Conservation (phyloP, 768 basidiomycete species). For the Ramaria sp. region DNA sequence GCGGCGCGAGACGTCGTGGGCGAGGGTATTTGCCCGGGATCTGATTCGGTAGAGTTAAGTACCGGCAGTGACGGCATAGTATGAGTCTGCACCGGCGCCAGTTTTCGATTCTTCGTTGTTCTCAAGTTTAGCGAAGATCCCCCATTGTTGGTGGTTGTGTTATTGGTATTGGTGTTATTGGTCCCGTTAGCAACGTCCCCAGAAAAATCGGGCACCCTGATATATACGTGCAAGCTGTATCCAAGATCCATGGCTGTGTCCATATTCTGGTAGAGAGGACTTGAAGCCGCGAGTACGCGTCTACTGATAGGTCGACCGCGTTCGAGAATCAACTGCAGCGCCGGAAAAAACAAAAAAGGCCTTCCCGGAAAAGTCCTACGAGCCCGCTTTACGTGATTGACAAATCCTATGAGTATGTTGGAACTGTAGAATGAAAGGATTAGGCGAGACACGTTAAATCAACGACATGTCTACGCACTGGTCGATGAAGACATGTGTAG, state of each 20-base stretch:
- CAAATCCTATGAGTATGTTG: slow-evolving; percentile 77
- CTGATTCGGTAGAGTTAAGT: slow-evolving; percentile 23
- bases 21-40: slow-evolving; percentile 14
- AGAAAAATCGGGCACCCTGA: slow-evolving; percentile 52
- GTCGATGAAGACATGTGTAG: slow-evolving; percentile 33
- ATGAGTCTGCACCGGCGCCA: not conserved
- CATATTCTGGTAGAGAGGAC: slow-evolving; percentile 78
- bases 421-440: slow-evolving; percentile 39
- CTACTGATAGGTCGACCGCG: slow-evolving; percentile 67
- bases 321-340: slow-evolving; percentile 69
- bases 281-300: slow-evolving; percentile 70
- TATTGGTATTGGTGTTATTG: slow-evolving; percentile 4
- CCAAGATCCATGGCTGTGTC: slow-evolving; percentile 60
- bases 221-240: slow-evolving; percentile 62
- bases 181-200: not conserved
- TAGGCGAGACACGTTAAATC: not conserved
- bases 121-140: not conserved
- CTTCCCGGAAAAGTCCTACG: slow-evolving; percentile 27
- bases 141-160: not conserved
- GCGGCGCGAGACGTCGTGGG: slow-evolving; percentile 18
- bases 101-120: not conserved
- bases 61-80: slow-evolving; percentile 1
- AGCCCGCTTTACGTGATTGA: slow-evolving; percentile 56
- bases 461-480: slow-evolving; percentile 25
- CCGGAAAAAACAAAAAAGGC: slow-evolving; percentile 64